A percentile compares a stretch with the other conserved stretches of the same genome.
These are phyloP conservation scores for Cryptococcus depauperatus DNA, from an alignment of 1,284 basidiomycete genomes.

Conservation along the genomic window DNA sequence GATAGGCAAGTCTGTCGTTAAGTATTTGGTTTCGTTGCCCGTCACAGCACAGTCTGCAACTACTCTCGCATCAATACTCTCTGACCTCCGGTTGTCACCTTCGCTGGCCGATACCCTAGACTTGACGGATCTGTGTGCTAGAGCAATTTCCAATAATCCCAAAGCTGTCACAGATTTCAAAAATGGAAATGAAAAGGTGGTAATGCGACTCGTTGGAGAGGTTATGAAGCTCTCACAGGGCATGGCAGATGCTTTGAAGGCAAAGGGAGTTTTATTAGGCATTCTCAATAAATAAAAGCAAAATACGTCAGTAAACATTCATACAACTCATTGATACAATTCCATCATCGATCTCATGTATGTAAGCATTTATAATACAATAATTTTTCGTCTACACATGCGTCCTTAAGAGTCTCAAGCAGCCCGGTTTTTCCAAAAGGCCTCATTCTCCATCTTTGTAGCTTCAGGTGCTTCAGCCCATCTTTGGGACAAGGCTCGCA, in stretches of 20 bases:
- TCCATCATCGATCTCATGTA: background rate
- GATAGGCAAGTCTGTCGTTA: slow-evolving; percentile 59
- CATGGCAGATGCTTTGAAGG: slow-evolving; percentile 55
- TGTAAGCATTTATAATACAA: slow-evolving; percentile 3
- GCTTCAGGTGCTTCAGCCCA: slow-evolving; percentile 26
- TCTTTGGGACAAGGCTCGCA: slow-evolving; percentile 33
- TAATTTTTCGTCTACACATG: too few relatives aligned
- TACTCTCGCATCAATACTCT: slow-evolving; percentile 45
- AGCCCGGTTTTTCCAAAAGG: slow-evolving; percentile 29
- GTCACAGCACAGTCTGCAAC: slow-evolving; percentile 4
- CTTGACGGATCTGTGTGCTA: slow-evolving; percentile 53
- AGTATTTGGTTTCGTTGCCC: slow-evolving; percentile 52
- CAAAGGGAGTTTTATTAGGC: slow-evolving; percentile 35
- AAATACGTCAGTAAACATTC: background rate
- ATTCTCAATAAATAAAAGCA: slow-evolving; percentile 18
- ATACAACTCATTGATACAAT: background rate
- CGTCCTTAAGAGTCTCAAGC: too few relatives aligned
- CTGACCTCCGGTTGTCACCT: slow-evolving; percentile 19
- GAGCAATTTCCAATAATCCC: slow-evolving; percentile 61
- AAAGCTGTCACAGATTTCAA: slow-evolving; percentile 62
- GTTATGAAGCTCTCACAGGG: slow-evolving; percentile 82
- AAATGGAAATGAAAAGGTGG: slow-evolving; percentile 67
- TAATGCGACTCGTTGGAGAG: slow-evolving; percentile 79
- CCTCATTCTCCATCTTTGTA: slow-evolving; percentile 21
- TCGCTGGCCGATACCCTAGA: slow-evolving; percentile 18